Evolutionary conservation across 306 rosid genomes (phyloP), one percentile per base, ranked within the genome.

Genomic region (Luffa acutangula): DNA sequence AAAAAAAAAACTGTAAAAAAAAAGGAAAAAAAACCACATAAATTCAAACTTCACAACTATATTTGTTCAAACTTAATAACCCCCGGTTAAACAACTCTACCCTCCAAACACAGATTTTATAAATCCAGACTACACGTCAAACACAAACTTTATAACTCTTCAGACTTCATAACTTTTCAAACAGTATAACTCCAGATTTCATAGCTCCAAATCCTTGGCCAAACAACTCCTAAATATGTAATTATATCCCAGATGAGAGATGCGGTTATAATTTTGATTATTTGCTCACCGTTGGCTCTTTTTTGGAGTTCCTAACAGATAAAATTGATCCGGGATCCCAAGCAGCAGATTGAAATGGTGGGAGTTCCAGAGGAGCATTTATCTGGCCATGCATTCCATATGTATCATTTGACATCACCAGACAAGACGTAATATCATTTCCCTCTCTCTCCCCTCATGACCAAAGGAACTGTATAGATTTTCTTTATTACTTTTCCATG

Each of bases 331-430:
- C 88, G 98, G 74, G 97, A 94, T 87, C 93, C 97, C 82, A 81
- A 67, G 85, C 89, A 85, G 73, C 97, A 94, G 60, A 37, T 87
- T 83, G 93, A 92, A 80, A 80, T 94, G 92, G 97, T 92, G 78
- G 98, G 97, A 75, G 97, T 92, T 77, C 95, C 98, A 34, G 97
- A 90, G 88, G 97, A 94, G 89, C 89, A 92, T 82, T 77, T 92
- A 78, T 63, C 85, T 12, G 97, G 97, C 53, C 98, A 92, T 78
- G 98, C 97, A 17, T 94, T 91, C 83, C 97, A 92, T 83, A 89
- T 89, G 90, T 92, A 94, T 86, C 95, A 94, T 82, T 84, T 94
- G 78, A 83, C 95, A 18, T 92, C 97, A 31, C 98, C 93, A 0
- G 97, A 94, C 53, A 79, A 86, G 81, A 91, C 93, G 97, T 95